Conservation (phyloP, 2,329 filamentous ascomycete species). For the Xylaria sp. region DNA sequence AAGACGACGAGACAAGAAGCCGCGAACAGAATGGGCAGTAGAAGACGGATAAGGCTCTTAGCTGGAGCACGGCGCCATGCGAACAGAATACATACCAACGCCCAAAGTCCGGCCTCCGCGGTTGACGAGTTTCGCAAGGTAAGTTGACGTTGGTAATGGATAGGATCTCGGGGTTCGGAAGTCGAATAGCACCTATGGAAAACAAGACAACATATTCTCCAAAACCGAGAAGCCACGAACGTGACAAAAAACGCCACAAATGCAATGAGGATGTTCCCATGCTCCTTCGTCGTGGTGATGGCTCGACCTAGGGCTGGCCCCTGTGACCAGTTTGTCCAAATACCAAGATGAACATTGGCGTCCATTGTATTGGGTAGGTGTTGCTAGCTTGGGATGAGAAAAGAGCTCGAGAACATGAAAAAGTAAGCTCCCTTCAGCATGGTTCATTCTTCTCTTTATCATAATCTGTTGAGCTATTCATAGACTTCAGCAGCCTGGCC, state of each 20-base stretch:
- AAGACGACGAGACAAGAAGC: slow-evolving; percentile 8
- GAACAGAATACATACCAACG: slow-evolving; percentile 4
- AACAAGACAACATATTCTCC: slow-evolving; percentile 19
- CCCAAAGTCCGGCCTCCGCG: slow-evolving; percentile 9
- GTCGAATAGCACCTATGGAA: slow-evolving; percentile 14
- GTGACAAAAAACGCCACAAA: slow-evolving; percentile 24
- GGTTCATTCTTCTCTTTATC: too few relatives aligned
- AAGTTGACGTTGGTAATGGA: slow-evolving; percentile 23
- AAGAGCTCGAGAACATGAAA: too few relatives aligned
- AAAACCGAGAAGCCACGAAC: slow-evolving; percentile 20
- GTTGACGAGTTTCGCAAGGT: slow-evolving; percentile 21
- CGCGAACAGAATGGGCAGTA: slow-evolving; percentile 1
- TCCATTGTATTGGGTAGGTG: too few relatives aligned
- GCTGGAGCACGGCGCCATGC: not conserved
- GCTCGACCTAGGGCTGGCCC: slow-evolving; percentile 15
- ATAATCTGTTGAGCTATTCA: too few relatives aligned
- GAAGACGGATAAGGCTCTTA: not conserved
- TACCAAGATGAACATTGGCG: slow-evolving; percentile 15
- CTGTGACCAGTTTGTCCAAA: slow-evolving; percentile 22
- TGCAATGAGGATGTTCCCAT: slow-evolving; percentile 16
- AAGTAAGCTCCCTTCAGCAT: too few relatives aligned
- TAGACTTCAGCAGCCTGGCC: too few relatives aligned
- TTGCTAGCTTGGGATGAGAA: too few relatives aligned
- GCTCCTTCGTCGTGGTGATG: slow-evolving; percentile 3
- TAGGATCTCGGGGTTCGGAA: not conserved